A percentile compares a stretch with the other conserved stretches of the same genome.
Evolutionary conservation across 176 grass and related monocot genomes (phyloP).

Genomic region (Musa troglodytarum): DNA sequence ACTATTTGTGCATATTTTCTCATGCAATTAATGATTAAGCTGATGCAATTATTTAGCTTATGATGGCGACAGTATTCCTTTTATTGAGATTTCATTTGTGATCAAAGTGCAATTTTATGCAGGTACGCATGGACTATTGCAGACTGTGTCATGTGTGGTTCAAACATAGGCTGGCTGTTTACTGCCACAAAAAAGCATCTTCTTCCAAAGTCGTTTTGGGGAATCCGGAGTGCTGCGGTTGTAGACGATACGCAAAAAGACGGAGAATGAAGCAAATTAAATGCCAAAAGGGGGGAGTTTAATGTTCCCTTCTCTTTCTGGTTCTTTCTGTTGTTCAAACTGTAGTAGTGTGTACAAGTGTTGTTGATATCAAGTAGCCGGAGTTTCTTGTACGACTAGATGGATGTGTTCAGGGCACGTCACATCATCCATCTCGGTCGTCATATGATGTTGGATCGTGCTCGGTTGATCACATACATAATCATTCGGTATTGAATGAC

Average conservation of each 20-base stretch:
- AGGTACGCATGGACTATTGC: conserved; percentile 77
- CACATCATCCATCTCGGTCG: too few relatives aligned
- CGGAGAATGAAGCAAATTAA: background rate
- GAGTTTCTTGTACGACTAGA: too few relatives aligned
- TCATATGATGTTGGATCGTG: too few relatives aligned
- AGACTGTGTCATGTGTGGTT: conserved; percentile 42
- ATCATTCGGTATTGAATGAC: too few relatives aligned
- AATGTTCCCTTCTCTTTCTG: background rate
- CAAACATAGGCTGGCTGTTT: conserved; percentile 78
- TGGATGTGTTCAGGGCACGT: too few relatives aligned
- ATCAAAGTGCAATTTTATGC: conserved; percentile 1
- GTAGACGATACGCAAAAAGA: conserved; percentile 37
- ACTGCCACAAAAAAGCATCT: conserved; percentile 47
- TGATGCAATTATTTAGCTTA: background rate
- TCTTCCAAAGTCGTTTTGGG: conserved; percentile 84
- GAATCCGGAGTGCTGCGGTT: conserved; percentile 55
- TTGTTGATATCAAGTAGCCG: too few relatives aligned
- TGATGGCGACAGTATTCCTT: background rate
- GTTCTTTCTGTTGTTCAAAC: background rate
- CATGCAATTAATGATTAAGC: too few relatives aligned
- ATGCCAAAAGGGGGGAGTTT: background rate
- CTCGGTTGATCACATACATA: too few relatives aligned
- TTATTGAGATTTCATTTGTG: background rate
- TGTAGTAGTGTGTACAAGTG: too few relatives aligned
- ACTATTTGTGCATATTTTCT: too few relatives aligned